Percentiles rank a stretch among this genome's conserved stretches.
Conservation (phyloP, 805 yeast species). For the Starmerella bombi region DNA sequence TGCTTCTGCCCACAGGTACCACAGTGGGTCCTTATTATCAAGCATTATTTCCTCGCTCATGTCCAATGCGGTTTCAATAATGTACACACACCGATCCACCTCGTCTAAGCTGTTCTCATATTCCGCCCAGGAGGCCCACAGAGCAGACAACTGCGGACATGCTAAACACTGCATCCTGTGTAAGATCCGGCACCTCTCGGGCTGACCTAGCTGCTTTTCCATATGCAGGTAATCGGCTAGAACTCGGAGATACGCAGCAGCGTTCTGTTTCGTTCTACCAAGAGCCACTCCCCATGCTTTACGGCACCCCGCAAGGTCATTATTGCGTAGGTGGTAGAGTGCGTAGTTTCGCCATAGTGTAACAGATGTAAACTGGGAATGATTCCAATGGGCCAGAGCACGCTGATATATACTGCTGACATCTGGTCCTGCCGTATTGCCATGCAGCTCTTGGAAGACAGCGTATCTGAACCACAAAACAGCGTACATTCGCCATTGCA, state of each 20-base stretch:
- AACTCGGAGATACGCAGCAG: slow-evolving; percentile 29
- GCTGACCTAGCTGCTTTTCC: slow-evolving; percentile 59
- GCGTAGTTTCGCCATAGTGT: slow-evolving; percentile 62
- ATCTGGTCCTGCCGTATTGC: slow-evolving; percentile 10
- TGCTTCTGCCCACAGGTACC: slow-evolving; percentile 40
- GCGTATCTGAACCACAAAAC: slow-evolving; percentile 59
- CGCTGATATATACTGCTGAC: slow-evolving; percentile 42
- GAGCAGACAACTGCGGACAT: slow-evolving; percentile 31
- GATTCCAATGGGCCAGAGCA: slow-evolving; percentile 42
- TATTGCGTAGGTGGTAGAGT: slow-evolving; percentile 59
- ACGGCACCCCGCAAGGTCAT: slow-evolving; percentile 40
- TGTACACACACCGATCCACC: slow-evolving; percentile 47
- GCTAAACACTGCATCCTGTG: slow-evolving; percentile 53
- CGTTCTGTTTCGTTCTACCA: slow-evolving; percentile 40
- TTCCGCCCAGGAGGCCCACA: slow-evolving; percentile 54
- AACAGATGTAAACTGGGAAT: slow-evolving; percentile 48
- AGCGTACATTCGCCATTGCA: slow-evolving; percentile 56
- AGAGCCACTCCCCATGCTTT: slow-evolving; percentile 58
- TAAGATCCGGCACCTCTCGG: slow-evolving; percentile 63
- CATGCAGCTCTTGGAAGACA: slow-evolving; percentile 43
- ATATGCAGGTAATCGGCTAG: slow-evolving; percentile 52
- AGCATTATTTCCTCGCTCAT: slow-evolving; percentile 18
- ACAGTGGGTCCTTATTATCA: slow-evolving; percentile 25
- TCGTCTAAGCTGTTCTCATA: slow-evolving; percentile 62
- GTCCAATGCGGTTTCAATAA: slow-evolving; percentile 42